Evolutionary conservation across 2,329 filamentous ascomycete genomes (phyloP).

Genomic region (Pseudogymnoascus sp.): DNA sequence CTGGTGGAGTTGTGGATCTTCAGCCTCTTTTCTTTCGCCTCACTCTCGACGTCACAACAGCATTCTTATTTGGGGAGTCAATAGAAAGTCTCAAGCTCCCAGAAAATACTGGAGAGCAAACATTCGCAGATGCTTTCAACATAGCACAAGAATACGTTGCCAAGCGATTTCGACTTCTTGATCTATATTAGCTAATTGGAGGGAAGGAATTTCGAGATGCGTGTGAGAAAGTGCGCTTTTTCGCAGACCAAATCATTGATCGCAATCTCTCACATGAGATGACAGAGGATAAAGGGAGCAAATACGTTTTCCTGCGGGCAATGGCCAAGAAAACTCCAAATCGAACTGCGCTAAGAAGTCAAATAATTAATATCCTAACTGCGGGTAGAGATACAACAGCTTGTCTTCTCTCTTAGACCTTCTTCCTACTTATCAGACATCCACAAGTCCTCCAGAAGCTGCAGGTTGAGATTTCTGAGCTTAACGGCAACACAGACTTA

Average conservation of each 20-base stretch:
- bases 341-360: conserved; percentile 25
- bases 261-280: conserved; percentile 25
- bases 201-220: conserved; percentile 21
- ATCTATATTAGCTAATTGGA: conserved; percentile 20
- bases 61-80: conserved; percentile 48
- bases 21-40: conserved; percentile 40
- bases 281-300: conserved; percentile 15
- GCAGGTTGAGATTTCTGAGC: no score
- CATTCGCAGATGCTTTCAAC: conserved; percentile 32
- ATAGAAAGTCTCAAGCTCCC: no score
- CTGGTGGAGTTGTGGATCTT: conserved; percentile 23
- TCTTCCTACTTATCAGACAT: conserved; percentile 13
- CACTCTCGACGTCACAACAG: conserved; percentile 49
- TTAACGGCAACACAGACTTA: conserved; percentile 10
- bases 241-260: conserved; percentile 23
- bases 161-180: conserved; percentile 24
- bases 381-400: conserved; percentile 14
- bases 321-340: conserved; percentile 24
- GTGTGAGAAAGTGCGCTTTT: conserved; percentile 16
- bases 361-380: conserved; percentile 28
- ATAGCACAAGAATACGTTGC: conserved; percentile 27
- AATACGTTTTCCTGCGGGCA: conserved; percentile 10
- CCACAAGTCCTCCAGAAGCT: conserved; percentile 10
- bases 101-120: conserved; percentile 8
- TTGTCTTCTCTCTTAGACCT: conserved; percentile 13